Conservation (phyloP, 768 basidiomycete genomes). For the Xerocomellus intermedius region DNA sequence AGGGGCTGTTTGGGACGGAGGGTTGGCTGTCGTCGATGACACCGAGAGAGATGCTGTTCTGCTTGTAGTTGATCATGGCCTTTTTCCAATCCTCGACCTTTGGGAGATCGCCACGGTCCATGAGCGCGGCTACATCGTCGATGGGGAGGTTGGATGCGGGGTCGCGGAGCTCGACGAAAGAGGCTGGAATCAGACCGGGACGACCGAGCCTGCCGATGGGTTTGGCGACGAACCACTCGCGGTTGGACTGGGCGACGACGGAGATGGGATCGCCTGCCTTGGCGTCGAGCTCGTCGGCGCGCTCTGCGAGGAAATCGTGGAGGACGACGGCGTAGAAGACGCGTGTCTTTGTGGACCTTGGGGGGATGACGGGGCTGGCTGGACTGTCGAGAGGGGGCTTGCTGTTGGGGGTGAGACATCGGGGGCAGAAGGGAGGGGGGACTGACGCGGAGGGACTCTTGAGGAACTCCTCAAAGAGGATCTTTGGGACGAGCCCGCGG, state of each 20-base stretch:
- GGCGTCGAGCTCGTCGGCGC: slow-evolving; percentile 94
- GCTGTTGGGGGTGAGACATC: background rate
- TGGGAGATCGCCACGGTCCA: slow-evolving; percentile 86
- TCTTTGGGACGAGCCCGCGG: slow-evolving; percentile 84
- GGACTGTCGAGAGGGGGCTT: background rate
- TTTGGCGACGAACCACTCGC: slow-evolving; percentile 99
- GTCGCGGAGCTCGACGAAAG: slow-evolving; percentile 96
- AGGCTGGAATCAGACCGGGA: slow-evolving; percentile 94
- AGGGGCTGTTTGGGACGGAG: slow-evolving; percentile 47
- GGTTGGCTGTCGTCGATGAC: slow-evolving; percentile 67
- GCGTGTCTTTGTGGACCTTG: slow-evolving; percentile 43
- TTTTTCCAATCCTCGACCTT: slow-evolving; percentile 99
- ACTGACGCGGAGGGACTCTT: slow-evolving; percentile 58
- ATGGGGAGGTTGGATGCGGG: slow-evolving; percentile 81
- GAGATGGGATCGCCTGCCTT: slow-evolving; percentile 92
- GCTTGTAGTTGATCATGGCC: slow-evolving; percentile 93
- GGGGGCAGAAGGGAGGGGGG: background rate
- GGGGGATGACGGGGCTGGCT: slow-evolving; percentile 38
- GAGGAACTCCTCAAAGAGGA: slow-evolving; percentile 87
- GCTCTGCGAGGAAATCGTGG: slow-evolving; percentile 94
- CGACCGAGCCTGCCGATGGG: slow-evolving; percentile 93
- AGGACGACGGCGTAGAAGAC: slow-evolving; percentile 94
- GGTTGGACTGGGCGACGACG: slow-evolving; percentile 98
- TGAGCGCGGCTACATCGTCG: slow-evolving; percentile 69
- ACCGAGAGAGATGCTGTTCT: slow-evolving; percentile 92